Evolutionary conservation across 495 filamentous ascomycete genomes (phyloP), one percentile per base, ranked within the genome.

Genomic region (Aspergillus mulundensis): DNA sequence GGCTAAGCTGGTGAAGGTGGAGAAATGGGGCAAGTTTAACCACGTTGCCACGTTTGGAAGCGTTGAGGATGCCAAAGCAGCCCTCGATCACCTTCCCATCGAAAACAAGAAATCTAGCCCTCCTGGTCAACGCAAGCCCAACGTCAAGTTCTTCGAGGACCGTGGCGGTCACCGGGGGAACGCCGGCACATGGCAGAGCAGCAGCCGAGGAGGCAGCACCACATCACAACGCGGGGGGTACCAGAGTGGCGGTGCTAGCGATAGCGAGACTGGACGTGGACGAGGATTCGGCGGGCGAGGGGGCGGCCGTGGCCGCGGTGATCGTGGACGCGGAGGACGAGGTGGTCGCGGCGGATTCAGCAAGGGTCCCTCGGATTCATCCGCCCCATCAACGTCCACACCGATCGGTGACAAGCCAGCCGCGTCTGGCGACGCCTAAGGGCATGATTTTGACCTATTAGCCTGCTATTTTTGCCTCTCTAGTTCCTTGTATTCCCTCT

Each of bases 41-140:
- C 87, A 87, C 67, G 84, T 95, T 36, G 90, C 86, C 16, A 85
- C 88, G 25, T 96, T 97, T 76, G 77, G 84, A 44, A 87, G 77
- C 16, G 64, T 77, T 1, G 90, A 95, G 60, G 87, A 94, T 21
- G 87, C 90, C 57, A 88, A 88, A 60, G 81, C 79, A 21, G 87
- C 90, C 24, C 78, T 94, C 53, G 81, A 84, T 4, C 85, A 79
- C 52, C 78, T 93, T 40, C 84, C 88, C 6, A 75, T 83, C 4
- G 88, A 94, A 7, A 77, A 86, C 62, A 93, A 90, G 77, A 83
- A 81, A 58, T 76, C 82, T 43, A 75, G 77, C 11, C 73, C 77
- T 39, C 78, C 83, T 45, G 86, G 85, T 49, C 82, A 86, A 50
- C 84, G 84, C 54, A 87, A 87, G 72, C 88, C 89, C 25, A 80